These are phyloP conservation scores for Oryza brachyantha DNA, from an alignment of 176 grass and related monocot species.

Conservation along the genomic window DNA sequence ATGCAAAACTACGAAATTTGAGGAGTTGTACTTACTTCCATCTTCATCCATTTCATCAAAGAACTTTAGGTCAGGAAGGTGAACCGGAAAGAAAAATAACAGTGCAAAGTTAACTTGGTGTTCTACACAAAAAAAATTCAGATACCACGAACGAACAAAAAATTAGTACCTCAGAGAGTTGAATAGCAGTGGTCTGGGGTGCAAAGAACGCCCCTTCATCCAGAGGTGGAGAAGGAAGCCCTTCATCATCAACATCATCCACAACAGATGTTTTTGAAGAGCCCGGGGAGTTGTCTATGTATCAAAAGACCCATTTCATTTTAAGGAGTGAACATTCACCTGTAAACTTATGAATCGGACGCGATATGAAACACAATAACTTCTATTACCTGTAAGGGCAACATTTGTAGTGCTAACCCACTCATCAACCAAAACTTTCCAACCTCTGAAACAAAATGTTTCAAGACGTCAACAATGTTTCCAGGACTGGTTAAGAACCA, in stretches of 20 bases:
- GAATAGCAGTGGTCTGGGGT: constrained; percentile 57
- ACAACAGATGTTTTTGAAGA: constrained; percentile 49
- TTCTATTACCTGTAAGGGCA: constrained; percentile 54
- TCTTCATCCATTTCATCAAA: constrained; percentile 98
- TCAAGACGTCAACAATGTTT: constrained; percentile 23
- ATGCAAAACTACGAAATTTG: constrained; percentile 2
- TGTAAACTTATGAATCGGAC: background rate
- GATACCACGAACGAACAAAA: constrained; percentile 7
- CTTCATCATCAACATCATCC: constrained; percentile 66
- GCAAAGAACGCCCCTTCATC: constrained; percentile 75
- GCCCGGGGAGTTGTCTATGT: constrained; percentile 43
- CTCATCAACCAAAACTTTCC: constrained; percentile 91
- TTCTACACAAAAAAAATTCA: constrained; percentile 10
- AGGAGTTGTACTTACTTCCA: constrained; percentile 76
- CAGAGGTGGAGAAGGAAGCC: constrained; percentile 85
- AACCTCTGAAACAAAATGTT: constrained; percentile 56
- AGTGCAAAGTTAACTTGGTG: constrained; percentile 34
- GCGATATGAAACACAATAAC: background rate
- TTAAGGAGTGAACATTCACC: constrained; percentile 18
- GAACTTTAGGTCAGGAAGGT: constrained; percentile 45
- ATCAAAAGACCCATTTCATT: background rate
- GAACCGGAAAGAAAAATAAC: background rate
- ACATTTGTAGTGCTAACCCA: constrained; percentile 65
- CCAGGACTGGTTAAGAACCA: background rate
- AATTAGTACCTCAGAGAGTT: constrained; percentile 69